Conservation (phyloP, 129 eudicot species). For the Chrysanthemum lavandulifolium region DNA sequence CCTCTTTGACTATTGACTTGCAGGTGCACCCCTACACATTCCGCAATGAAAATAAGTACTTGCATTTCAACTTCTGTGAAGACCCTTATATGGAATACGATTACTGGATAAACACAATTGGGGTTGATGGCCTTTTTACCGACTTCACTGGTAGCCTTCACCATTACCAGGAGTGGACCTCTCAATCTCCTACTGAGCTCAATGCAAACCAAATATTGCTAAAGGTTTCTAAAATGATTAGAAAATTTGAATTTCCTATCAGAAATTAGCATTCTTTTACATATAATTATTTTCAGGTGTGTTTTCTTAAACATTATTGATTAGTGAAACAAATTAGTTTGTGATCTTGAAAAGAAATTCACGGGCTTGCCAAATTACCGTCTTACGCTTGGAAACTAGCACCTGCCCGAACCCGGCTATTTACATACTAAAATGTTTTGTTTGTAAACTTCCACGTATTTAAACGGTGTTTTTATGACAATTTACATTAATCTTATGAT, state of each 20-base stretch:
- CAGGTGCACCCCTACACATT: slow-evolving; percentile 99
- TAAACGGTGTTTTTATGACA: no score
- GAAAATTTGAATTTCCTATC: slow-evolving; percentile 27
- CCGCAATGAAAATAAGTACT: slow-evolving; percentile 65
- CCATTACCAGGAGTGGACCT: slow-evolving; percentile 72
- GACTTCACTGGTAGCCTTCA: slow-evolving; percentile 85
- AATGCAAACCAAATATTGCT: slow-evolving; percentile 38
- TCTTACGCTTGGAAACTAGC: background rate
- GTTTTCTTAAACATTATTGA: slow-evolving; percentile 1
- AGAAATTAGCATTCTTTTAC: slow-evolving; percentile 29
- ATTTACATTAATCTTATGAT: no score
- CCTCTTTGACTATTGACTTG: background rate
- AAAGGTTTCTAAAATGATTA: slow-evolving; percentile 53
- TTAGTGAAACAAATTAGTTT: slow-evolving; percentile 21
- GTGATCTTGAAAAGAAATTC: background rate
- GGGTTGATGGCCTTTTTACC: slow-evolving; percentile 81
- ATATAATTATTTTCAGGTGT: slow-evolving; percentile 12
- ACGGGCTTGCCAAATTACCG: slow-evolving; percentile 15
- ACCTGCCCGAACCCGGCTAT: background rate
- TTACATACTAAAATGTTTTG: no score
- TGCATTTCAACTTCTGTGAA: slow-evolving; percentile 77
- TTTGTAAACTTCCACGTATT: no score
- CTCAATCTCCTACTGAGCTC: slow-evolving; percentile 32
- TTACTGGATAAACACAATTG: slow-evolving; percentile 76
- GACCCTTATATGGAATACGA: slow-evolving; percentile 83